Conservation (phyloP, 2,329 filamentous ascomycete species). For the Fusarium chlamydosporum region DNA sequence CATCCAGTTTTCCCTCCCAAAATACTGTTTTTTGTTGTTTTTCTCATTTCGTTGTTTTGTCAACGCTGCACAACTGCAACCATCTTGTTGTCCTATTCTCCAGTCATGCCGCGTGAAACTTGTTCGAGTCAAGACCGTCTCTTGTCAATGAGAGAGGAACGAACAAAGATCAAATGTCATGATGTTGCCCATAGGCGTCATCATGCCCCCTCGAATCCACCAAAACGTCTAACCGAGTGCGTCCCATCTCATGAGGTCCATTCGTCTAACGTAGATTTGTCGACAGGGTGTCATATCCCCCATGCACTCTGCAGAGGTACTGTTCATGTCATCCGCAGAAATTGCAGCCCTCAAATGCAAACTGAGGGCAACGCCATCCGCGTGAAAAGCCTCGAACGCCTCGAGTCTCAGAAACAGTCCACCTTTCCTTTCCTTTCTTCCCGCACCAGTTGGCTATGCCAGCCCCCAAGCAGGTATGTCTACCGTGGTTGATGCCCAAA, state of each 20-base stretch:
- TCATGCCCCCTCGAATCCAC: constrained; percentile 33
- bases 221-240: constrained; percentile 49
- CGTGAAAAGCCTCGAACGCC: constrained; percentile 50
- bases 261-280: constrained; percentile 55
- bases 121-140: constrained; percentile 31
- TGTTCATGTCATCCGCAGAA: constrained; percentile 48
- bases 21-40: constrained; percentile 46
- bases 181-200: constrained; percentile 33
- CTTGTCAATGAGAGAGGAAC: constrained; percentile 26
- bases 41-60: constrained; percentile 45
- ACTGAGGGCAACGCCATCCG: constrained; percentile 47
- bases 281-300: constrained; percentile 57
- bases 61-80: constrained; percentile 33
- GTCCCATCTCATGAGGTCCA: constrained; percentile 50
- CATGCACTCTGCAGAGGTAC: constrained; percentile 46
- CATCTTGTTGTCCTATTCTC: constrained; percentile 27
- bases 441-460: constrained; percentile 43
- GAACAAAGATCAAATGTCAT: constrained; percentile 30
- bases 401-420: constrained; percentile 38
- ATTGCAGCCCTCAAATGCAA: constrained; percentile 50
- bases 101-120: constrained; percentile 33
- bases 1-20: constrained; percentile 48
- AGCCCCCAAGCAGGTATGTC: constrained; percentile 48
- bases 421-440: constrained; percentile 31
- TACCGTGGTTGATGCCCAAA: constrained; percentile 49